Evolutionary conservation across 768 basidiomycete genomes (phyloP), one percentile per base, ranked within the genome.

Genomic region (Xanthoconium stramineum): DNA sequence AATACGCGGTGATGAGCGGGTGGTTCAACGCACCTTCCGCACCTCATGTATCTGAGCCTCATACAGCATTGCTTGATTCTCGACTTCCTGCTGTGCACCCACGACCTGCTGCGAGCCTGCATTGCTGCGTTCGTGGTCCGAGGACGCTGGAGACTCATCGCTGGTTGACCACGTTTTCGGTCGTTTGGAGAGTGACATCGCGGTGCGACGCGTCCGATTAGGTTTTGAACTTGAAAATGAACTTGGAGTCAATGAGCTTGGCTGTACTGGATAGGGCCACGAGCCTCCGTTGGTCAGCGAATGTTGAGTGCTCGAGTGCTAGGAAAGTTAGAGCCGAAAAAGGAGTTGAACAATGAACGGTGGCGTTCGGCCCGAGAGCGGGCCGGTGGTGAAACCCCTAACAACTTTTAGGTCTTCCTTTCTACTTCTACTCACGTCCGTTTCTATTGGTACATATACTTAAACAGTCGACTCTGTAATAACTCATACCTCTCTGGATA

Each of bases 111-210:
- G 61, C n/a, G 35, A 24, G 32, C 53, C 38, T 3, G 51, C n/a
- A n/a, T 50, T 37, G 36, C 40, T 40, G 29, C 59, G 47, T 39
- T 61, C 63, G 28, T 51, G 44, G 13, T 64, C 54, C 1, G 65
- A 62, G 32, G 52, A 57, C 5, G 55, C 17, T 29, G 56, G 11
- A 15, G 65, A 59, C 44, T 62, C 53, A 42, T 64, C 52, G 39
- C 35, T 28, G 9, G 13, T 19, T 30, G 58, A 40, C 72, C 73
- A 69, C 8, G 66, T 68, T 50, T 69, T 72, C 32, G 69, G 60
- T 45, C 74, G 67, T 53, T 69, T 75, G 47, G 64, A 62, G 56
- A 69, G 66, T 35, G 69, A 58, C 76, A 77, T 77, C 38, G 19
- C 29, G 3, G 40, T 28, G 14, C 24, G 29, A 29, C 19, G 30